Conservation (phyloP, 2,329 filamentous ascomycete species). For the Colletotrichum liriopes region DNA sequence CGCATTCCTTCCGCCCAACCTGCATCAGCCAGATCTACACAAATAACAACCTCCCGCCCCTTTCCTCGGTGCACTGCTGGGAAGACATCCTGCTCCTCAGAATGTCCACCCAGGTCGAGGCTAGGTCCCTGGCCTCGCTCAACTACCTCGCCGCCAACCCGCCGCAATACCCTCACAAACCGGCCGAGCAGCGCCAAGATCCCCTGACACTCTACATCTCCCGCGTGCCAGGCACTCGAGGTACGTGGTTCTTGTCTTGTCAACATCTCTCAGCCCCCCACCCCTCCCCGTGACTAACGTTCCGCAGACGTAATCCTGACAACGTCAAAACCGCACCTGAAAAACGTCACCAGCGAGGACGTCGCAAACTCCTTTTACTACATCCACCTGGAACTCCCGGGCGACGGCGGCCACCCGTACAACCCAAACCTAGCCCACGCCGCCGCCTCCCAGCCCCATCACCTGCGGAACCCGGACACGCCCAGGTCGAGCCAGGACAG, state of each 20-base stretch:
- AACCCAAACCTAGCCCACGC: constrained; percentile 44
- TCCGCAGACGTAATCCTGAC: constrained; percentile 88
- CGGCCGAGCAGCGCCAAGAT: constrained; percentile 77
- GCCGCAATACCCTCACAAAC: constrained; percentile 86
- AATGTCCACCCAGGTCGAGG: constrained; percentile 74
- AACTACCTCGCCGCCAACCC: constrained; percentile 88
- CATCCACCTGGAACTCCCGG: constrained; percentile 81
- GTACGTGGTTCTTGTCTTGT: constrained; percentile 60
- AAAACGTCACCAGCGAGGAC: constrained; percentile 90
- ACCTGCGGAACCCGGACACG: constrained; percentile 49
- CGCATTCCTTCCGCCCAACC: not conserved
- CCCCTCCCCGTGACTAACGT: constrained; percentile 43
- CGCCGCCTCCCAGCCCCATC: constrained; percentile 45
- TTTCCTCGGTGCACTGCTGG: not conserved
- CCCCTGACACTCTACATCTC: constrained; percentile 92
- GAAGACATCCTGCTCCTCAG: not conserved
- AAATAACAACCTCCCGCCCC: constrained; percentile 2
- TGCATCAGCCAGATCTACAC: not conserved
- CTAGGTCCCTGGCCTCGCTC: constrained; percentile 85
- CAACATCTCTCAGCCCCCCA: constrained; percentile 41
- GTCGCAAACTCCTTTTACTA: constrained; percentile 93
- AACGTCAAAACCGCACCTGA: constrained; percentile 88
- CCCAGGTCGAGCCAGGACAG: constrained; percentile 63
- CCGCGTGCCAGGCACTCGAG: constrained; percentile 90
- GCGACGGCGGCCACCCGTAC: constrained; percentile 57